A percentile compares a stretch with the other conserved stretches of the same genome.
Evolutionary conservation across 177 flowering plant genomes (phyloP).

Genomic region (Vitis hybrid): DNA sequence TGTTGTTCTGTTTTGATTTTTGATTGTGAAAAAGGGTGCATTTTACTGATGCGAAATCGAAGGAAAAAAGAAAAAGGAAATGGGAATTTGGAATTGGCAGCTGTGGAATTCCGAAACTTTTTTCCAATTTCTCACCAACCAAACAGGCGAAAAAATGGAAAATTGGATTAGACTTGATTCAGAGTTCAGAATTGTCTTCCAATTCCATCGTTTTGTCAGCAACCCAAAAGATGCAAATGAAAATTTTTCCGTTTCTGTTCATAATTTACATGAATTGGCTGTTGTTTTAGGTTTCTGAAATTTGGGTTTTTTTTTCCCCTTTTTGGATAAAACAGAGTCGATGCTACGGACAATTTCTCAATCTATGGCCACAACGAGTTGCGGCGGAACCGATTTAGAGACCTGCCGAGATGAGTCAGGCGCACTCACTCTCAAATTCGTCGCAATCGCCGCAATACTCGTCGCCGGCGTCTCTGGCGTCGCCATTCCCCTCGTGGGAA

Average conservation of each 20-base stretch:
- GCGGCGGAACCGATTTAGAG: conserved; percentile 28
- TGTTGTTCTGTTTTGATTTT: too few relatives aligned
- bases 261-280: neutral
- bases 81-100: too few relatives aligned
- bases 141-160: neutral
- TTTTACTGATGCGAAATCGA: too few relatives aligned
- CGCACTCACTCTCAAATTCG: conserved; percentile 55
- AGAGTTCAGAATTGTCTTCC: neutral
- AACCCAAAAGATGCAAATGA: neutral
- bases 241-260: neutral
- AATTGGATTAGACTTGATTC: neutral
- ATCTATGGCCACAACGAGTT: conserved; percentile 40
- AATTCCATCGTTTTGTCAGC: neutral
- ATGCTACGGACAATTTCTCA: conserved; percentile 24
- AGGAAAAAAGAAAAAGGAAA: too few relatives aligned
- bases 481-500: conserved; percentile 76
- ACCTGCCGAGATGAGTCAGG: conserved; percentile 62
- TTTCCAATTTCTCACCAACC: neutral
- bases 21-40: too few relatives aligned
- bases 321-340: conserved; percentile 24
- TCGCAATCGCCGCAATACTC: conserved; percentile 73
- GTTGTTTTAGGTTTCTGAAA: neutral
- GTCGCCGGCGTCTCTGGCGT: conserved; percentile 68
- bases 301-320: conserved; percentile 5
- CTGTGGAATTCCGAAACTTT: neutral